Base-by-base conservation (phyloP, 2,329 filamentous ascomycete species). In the Neofusicoccum parvum region DNA sequence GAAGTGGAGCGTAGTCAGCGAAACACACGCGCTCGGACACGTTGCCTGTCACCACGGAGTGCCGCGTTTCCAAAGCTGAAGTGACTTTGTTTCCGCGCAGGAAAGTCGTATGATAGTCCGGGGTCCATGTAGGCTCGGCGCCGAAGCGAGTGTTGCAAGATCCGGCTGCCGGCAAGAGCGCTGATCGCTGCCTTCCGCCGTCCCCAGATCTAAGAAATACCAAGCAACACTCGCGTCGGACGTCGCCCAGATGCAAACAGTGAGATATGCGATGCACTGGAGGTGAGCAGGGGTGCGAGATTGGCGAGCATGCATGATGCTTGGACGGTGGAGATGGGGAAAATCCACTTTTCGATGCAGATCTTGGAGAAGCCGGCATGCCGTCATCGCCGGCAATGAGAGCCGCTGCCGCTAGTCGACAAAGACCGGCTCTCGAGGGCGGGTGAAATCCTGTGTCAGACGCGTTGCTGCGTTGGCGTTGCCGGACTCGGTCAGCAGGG, bases 281-380 rank as follows among this genome's bases (percentile, higher is more conserved):
- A 15, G 54, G 14, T 11, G 54, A 23, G n/a, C 39, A 46, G 17
- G 51, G 41, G 54, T 43, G 41, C 15, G 41, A n/a, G 41, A n/a
- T 60, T 49, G 32, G 56, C 41, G 32, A 48, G n/a, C 56, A 48
- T 7, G 43, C 41, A 60, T 60, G 56, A 37, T 46, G 56, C 56
- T 48, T 60, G 56, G 27, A 37, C 5, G n/a, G 56, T 60, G 56
- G 56, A n/a, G 56, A 60, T 60, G 56, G 56, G 43, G 56, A 60
- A 56, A 60, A 37, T 60, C 56, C 56, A 48, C 56, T 60, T 60
- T 48, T 48, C 43, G 41, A 48, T 39, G 56, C 11, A 48, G 56
- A 60, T 48, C 56, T 36, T 60, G 43, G 32, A 37, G 43, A 48
- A 34, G 43, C 17, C 43, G 32, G 5, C 23, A 48, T 60, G 41